Evolutionary conservation across 1,284 basidiomycete genomes (phyloP).

Genomic region (Ceratobasidium sp.): DNA sequence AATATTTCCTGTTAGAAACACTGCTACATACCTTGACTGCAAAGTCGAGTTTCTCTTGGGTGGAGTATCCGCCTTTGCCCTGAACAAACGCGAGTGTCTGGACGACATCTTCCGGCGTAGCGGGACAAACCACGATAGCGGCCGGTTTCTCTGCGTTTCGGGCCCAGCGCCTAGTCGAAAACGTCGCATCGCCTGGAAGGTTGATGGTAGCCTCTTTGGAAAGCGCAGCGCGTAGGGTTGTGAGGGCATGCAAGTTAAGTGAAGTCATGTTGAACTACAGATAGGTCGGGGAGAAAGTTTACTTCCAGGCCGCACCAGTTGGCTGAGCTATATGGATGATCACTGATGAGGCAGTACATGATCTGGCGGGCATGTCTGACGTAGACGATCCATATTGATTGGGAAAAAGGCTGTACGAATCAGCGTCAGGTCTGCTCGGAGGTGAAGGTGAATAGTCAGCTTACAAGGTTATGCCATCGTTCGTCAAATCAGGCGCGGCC

Average conservation of each 20-base stretch:
- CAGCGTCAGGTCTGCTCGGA: too few species aligned
- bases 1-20: conserved; percentile 60
- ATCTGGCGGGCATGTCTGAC: too few species aligned
- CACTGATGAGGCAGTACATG: too few species aligned
- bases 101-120: not conserved
- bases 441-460: too few species aligned
- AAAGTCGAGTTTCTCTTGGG: conserved; percentile 19
- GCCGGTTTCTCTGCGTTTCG: conserved; percentile 19
- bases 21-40: conserved; percentile 50
- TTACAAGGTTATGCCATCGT: too few species aligned
- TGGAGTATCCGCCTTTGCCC: not conserved
- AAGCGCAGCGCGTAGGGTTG: conserved; percentile 1
- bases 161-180: conserved; percentile 31
- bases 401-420: too few species aligned
- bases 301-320: too few species aligned
- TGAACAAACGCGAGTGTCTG: conserved; percentile 33
- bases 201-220: not conserved
- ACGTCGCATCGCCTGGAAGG: conserved; percentile 26
- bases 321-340: too few species aligned
- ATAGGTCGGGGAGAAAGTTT: too few species aligned
- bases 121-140: conserved; percentile 25
- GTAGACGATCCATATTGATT: too few species aligned
- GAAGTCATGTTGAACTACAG: conserved; percentile 30
- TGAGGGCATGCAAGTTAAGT: conserved; percentile 15
- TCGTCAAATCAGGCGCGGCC: too few species aligned